A percentile compares a stretch with the other conserved stretches of the same genome.
These are phyloP conservation scores for Wickerhamomyces queroliae DNA, from an alignment of 805 yeast species.

Conservation along the genomic window DNA sequence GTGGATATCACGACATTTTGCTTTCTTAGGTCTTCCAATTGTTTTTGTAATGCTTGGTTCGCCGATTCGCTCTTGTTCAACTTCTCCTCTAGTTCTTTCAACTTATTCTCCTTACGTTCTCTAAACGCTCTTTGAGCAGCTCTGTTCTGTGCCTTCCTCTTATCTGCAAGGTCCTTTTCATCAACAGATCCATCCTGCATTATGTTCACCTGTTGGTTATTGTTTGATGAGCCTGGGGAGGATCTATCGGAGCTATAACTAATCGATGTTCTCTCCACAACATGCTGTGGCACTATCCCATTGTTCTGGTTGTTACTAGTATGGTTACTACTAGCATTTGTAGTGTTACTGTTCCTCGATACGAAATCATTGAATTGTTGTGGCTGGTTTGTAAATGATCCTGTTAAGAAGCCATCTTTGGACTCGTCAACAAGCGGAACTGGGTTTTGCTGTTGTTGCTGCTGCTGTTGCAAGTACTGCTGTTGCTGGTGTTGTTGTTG, in stretches of 20 bases:
- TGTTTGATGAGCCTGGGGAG: constrained; percentile 12
- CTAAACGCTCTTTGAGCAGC: constrained; percentile 87
- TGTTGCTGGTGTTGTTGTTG: too few species aligned
- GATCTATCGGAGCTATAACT: constrained; percentile 15
- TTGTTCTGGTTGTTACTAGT: not conserved
- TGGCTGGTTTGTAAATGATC: not conserved
- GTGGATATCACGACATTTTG: constrained; percentile 51
- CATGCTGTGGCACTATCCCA: too few species aligned
- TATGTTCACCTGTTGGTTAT: constrained; percentile 1
- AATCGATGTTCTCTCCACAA: too few species aligned
- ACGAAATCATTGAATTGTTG: not conserved
- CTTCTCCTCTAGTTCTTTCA: constrained; percentile 61
- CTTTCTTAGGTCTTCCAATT: constrained; percentile 45
- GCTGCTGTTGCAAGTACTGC: too few species aligned
- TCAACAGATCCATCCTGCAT: too few species aligned
- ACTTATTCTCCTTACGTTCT: constrained; percentile 68
- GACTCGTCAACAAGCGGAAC: not conserved
- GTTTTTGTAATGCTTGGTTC: constrained; percentile 37
- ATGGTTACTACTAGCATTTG: not conserved
- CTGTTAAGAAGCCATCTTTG: not conserved
- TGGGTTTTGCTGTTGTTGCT: too few species aligned
- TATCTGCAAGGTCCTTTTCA: constrained; percentile 40
- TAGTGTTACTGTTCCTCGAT: not conserved
- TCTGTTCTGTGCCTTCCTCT: constrained; percentile 73
- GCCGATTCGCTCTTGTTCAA: constrained; percentile 53